Evolutionary conservation across 1,284 basidiomycete species (phyloP), one percentile per base, ranked within the genome.

Genomic region (Puccinia coronata): DNA sequence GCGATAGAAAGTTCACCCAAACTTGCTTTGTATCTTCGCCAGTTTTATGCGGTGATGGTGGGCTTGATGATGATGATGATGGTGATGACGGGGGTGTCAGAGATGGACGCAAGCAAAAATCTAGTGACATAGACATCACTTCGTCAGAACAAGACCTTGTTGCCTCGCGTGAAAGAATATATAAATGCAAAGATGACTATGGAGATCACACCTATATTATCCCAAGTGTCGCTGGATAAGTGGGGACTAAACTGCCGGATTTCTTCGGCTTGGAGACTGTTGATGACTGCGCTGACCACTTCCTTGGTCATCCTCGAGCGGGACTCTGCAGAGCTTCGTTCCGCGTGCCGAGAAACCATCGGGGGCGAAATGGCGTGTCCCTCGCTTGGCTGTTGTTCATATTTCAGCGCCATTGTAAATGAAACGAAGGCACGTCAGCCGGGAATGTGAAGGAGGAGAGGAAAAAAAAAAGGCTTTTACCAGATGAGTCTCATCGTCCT

Each of bases 71-170:
- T 31, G 74, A n/a, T 63, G 41, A 23, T 47, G 36, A 18, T 43
- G 25, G 39, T 31, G 53, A 59, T 36, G 74, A 76, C 36, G 74
- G 57, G 20, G 74, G 74, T 28, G 74, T 76, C 23, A 36, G 51
- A 47, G 59, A 76, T 63, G 59, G 59, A 12, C 39, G 34, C 34
- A 61, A 59, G 20, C 25, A 63, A 76, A 28, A 43, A 63, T 76
- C 74, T 76, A 51, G 23, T 18, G 23, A 57, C 8, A 53, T 41
- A 71, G 25, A 36, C 51, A 51, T 34, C 5, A 57, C 20, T 61
- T 36, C 28, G 20, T 59, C 53, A 74, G 28, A 18, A 47, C 20
- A 63, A 6, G 2, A 41, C 49, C n/a, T 59, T 41, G 23, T 57
- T 23, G 28, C 36, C 43, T 59, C 12, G 31, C 41, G 31, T 9